Evolutionary conservation across 208 protist species (phyloP).

Genomic region (Trypanosoma congolense): DNA sequence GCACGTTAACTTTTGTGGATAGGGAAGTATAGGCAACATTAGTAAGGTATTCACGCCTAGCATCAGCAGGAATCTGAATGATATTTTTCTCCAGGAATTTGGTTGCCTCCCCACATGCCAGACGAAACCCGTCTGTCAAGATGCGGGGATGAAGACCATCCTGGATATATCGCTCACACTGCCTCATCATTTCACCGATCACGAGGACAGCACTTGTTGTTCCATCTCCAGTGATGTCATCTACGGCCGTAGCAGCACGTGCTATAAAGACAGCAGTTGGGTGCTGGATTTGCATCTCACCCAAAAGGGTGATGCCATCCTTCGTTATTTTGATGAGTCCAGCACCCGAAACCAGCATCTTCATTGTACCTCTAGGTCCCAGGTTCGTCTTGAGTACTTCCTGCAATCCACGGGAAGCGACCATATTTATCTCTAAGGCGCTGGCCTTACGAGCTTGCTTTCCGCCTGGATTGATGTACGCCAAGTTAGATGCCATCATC

Average conservation of each 20-base stretch:
- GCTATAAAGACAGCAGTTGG: conserved; percentile 99
- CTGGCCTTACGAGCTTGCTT: conserved; percentile 74
- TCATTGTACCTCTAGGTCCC: conserved; percentile 98
- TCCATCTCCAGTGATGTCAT: conserved; percentile 99
- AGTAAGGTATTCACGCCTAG: conserved; percentile 91
- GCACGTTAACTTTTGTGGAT: conserved; percentile 90
- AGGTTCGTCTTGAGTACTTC: conserved; percentile 99
- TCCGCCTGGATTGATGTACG: conserved; percentile 89
- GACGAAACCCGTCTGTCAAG: conserved; percentile 97
- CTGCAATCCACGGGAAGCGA: conserved; percentile 96
- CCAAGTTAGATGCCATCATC: conserved; percentile 63
- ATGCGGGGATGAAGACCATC: conserved; percentile 99
- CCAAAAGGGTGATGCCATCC: conserved; percentile 98
- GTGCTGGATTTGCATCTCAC: conserved; percentile 99
- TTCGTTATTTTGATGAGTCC: conserved; percentile 99
- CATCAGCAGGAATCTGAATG: conserved; percentile 56
- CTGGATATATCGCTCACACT: conserved; percentile 95
- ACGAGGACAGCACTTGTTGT: conserved; percentile 99
- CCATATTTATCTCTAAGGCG: conserved; percentile 98
- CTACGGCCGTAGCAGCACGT: conserved; percentile 98
- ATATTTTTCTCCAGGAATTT: conserved; percentile 85
- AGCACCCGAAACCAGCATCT: conserved; percentile 99
- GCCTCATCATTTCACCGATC: conserved; percentile 99
- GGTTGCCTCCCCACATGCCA: conserved; percentile 91
- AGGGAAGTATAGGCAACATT: conserved; percentile 95